Percentiles rank a stretch among this genome's conserved stretches.
Evolutionary conservation across 2,329 filamentous ascomycete genomes (phyloP).

Genomic region (Cladosporium sp.): DNA sequence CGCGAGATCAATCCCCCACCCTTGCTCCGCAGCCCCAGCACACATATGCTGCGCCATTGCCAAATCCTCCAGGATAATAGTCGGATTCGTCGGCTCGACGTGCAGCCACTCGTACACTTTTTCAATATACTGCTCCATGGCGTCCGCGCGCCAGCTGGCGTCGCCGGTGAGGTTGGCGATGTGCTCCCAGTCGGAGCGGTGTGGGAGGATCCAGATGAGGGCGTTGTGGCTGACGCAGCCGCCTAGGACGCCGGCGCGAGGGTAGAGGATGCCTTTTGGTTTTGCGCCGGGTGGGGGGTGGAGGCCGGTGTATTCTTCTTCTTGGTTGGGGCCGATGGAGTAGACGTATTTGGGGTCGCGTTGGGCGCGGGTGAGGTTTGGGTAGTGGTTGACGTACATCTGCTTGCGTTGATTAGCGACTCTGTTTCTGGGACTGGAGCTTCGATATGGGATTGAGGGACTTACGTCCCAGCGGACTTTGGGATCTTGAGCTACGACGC

Average conservation of each 20-base stretch:
- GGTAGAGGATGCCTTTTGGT: constrained; percentile 57
- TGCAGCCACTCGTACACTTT: constrained; percentile 41
- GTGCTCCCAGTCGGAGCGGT: constrained; percentile 61
- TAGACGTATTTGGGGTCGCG: constrained; percentile 63
- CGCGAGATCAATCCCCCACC: constrained; percentile 34
- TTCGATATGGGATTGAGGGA: background rate
- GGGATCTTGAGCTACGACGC: constrained; percentile 57
- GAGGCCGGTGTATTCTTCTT: constrained; percentile 55
- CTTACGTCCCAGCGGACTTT: constrained; percentile 58
- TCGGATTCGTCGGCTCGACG: constrained; percentile 28
- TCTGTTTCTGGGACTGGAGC: background rate
- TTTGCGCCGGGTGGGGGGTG: constrained; percentile 49
- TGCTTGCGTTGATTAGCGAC: constrained; percentile 20
- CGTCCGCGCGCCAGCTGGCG: constrained; percentile 56
- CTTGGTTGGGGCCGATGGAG: constrained; percentile 50
- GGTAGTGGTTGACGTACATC: constrained; percentile 65
- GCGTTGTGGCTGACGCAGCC: constrained; percentile 65
- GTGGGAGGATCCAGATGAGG: constrained; percentile 60
- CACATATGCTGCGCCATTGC: constrained; percentile 22
- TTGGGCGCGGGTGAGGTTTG: constrained; percentile 54
- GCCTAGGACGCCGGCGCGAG: constrained; percentile 59
- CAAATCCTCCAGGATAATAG: constrained; percentile 28
- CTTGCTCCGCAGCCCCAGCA: constrained; percentile 25
- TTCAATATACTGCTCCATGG: constrained; percentile 60
- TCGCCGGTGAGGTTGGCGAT: constrained; percentile 63